Evolutionary conservation across 2,329 filamentous ascomycete species (phyloP), one percentile per base, ranked within the genome.

Genomic region (Cercospora sesami): DNA sequence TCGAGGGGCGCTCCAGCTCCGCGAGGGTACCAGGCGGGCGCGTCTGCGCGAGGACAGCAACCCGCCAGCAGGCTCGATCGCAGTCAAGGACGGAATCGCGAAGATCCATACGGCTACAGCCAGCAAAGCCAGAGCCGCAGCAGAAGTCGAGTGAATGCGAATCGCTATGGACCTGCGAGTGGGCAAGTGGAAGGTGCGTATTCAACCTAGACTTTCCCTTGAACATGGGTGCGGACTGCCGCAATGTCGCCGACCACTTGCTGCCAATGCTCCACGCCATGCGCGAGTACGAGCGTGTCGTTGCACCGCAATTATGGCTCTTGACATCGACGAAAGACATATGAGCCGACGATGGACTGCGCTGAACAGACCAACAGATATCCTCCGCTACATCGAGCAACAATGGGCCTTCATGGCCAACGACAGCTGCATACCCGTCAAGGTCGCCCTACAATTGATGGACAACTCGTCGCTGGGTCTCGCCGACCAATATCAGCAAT

Each of bases 391-490:
- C 73, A 97, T 99, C 76, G 90, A 94, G 77, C 83, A 86, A 66
- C 93, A 96, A 77, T 99, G 95, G 94, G 90, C 92, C 53, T 91
- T 93, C 73, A 95, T 99, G 91, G 92, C 91, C 71, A 86, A 91
- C 74, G 90, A 90, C 70, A 90, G 95, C 76, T 97, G 94, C 77
- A 88, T 97, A 33, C 95, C 95, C 2, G 93, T 98, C 39, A 94
- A 98, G 79, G 87, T 97, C 63, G 93, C 94, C n/a, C 85, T 99
- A 58, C 94, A 97, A 80, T 85, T 99, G 71, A 91, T 98, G 82
- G 95, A 99, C 80, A 89, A 87, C 61, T 97, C 94, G 83, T 98
- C 94, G 5, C 88, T 99, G 65, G 95, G 95, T 21, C 89, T 95
- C 70, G 94, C 94, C 58, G 90, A 93, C 78, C 92, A 96, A 75